Base-by-base conservation (phyloP, 257 asterid genomes). In the Solanum lignicaule region DNA sequence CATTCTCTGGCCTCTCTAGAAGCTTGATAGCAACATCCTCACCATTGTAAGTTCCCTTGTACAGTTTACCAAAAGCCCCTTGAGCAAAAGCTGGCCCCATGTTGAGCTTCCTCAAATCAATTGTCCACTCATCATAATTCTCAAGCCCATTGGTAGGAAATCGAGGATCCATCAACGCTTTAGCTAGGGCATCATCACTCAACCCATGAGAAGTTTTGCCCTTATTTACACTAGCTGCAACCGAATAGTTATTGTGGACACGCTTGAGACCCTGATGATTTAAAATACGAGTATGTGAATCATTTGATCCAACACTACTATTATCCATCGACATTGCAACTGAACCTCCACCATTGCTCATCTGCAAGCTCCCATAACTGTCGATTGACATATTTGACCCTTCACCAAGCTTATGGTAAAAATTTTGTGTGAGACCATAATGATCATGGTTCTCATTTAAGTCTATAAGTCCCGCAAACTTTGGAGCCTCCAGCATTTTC, bases 61-160 rank as follows among this genome's bases (percentile, higher is more conserved):
- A 97, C 88, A 97, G 98, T 88, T 97, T 97, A 15, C 99, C 99
- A 90, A 97, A 97, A 87, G 99, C 99, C 75, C 99, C 99, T 87
- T 97, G 98, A 55, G 99, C 99, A 87, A 97, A 97, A 66, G 99
- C 99, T 1, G 98, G 95, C 21, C 99, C 99, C 98, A 97, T 97
- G 90, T 93, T 92, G 85, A 97, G 99, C 93, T 93, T 97, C 92
- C 98, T 91, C 93, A 97, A 83, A 93, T 97, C 98, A 89, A 97
- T 94, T 5, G 97, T 95, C 99, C 99, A 96, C 38, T 96, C 99
- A 13, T 96, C 96, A 86, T 95, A 97, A 91, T 94, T 88, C 52
- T 95, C 97, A 88, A 95, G 99, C 85, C 98, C 99, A 86, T 94
- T 95, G 13, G 98, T 95, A 27, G 97, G 98, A 90, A 84, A 93